Evolutionary conservation across 768 basidiomycete genomes (phyloP).

Genomic region (Pleurotus salmoneostramineus): DNA sequence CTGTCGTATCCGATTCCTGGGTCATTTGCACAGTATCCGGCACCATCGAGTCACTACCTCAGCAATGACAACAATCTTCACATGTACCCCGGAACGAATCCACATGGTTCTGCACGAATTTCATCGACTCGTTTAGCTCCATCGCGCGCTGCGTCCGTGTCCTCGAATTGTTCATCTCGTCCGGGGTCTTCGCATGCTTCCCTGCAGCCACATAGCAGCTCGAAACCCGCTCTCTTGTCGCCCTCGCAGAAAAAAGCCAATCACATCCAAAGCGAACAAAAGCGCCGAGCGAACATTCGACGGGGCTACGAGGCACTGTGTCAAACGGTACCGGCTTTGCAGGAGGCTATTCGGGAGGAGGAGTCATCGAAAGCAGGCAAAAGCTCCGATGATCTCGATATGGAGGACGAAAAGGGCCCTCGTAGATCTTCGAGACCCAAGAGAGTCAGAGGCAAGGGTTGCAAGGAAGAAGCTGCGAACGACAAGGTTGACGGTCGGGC

Average conservation of each 20-base stretch:
- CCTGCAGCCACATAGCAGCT: conserved; percentile 11
- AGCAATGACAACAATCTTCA: background rate
- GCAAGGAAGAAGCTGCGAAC: conserved; percentile 41
- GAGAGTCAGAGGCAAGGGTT: conserved; percentile 30
- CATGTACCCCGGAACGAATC: background rate
- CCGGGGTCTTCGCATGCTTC: conserved; percentile 11
- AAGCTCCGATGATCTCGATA: conserved; percentile 14
- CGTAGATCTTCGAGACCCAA: conserved; percentile 42
- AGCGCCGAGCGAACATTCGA: conserved; percentile 87
- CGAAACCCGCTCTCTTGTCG: conserved; percentile 56
- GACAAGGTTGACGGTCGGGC: conserved; percentile 80
- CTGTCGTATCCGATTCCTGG: conserved; percentile 1
- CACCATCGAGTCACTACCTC: background rate
- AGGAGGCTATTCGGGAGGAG: conserved; percentile 76
- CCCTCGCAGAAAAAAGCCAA: conserved; percentile 90
- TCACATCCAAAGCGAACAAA: conserved; percentile 93
- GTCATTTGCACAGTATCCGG: background rate
- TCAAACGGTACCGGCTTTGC: conserved; percentile 74
- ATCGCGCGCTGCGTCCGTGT: conserved; percentile 3
- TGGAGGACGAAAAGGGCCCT: conserved; percentile 19
- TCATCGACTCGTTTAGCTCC: background rate
- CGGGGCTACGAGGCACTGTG: conserved; percentile 87
- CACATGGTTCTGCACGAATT: background rate
- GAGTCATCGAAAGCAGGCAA: conserved; percentile 45
- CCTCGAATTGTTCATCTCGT: conserved; percentile 3